These are phyloP conservation scores for Teratosphaeria viscida DNA, from an alignment of 2,329 filamentous ascomycete species.

Conservation along the genomic window DNA sequence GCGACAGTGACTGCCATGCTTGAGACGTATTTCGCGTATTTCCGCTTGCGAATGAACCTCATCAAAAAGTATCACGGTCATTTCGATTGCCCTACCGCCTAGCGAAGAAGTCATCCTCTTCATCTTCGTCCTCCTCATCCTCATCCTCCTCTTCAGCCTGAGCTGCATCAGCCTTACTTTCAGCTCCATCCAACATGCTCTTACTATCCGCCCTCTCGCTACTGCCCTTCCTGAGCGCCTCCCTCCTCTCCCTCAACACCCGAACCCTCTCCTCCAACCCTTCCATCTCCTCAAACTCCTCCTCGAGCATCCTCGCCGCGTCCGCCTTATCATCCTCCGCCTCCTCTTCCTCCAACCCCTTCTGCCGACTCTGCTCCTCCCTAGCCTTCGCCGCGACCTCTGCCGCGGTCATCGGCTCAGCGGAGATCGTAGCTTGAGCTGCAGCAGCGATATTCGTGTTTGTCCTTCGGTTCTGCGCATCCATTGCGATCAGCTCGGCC, in stretches of 20 bases:
- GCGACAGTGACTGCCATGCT: background rate
- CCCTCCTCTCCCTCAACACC: conserved; percentile 35
- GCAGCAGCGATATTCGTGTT: conserved; percentile 13
- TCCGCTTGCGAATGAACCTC: background rate
- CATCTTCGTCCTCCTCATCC: conserved; percentile 12
- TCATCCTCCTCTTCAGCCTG: conserved; percentile 7
- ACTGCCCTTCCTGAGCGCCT: conserved; percentile 25
- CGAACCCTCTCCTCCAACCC: conserved; percentile 35
- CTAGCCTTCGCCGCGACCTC: conserved; percentile 37
- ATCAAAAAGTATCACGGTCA: background rate
- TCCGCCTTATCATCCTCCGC: conserved; percentile 40
- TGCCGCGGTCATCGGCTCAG: conserved; percentile 37
- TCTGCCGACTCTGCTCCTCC: conserved; percentile 34
- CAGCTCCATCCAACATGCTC: background rate
- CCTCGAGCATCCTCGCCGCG: conserved; percentile 33
- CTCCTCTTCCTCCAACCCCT: conserved; percentile 33
- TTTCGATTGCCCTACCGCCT: background rate
- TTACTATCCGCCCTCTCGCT: background rate
- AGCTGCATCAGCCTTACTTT: background rate
- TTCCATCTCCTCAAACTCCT: conserved; percentile 43
- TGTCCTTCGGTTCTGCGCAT: conserved; percentile 12
- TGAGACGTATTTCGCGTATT: background rate
- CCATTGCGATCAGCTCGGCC: conserved; percentile 55
- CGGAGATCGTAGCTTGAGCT: conserved; percentile 32
- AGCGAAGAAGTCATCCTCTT: conserved; percentile 10